Percentiles rank a stretch among this genome's conserved stretches.
Conservation (phyloP, 768 basidiomycete species). For the Arthromyces matolae region DNA sequence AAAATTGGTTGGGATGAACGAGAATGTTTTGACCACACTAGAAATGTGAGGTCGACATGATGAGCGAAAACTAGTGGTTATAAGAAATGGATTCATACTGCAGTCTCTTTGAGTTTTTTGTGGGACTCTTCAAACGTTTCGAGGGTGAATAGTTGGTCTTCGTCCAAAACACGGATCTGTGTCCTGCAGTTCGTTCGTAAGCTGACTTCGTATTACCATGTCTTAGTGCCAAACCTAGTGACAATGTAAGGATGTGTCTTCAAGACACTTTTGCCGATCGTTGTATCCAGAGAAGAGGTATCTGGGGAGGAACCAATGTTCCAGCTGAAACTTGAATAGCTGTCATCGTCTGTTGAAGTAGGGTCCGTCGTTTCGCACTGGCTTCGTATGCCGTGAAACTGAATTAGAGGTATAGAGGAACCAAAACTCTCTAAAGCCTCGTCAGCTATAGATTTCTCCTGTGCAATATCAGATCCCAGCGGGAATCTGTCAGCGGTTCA, state of each 20-base stretch:
- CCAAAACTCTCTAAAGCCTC: constrained; percentile 20
- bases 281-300: neutral
- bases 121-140: constrained; percentile 24
- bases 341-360: neutral
- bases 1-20: constrained; percentile 9
- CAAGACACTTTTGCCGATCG: constrained; percentile 13
- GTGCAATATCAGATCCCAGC: neutral
- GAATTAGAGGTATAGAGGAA: constrained; percentile 28
- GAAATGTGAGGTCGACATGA: neutral
- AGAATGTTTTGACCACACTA: constrained; percentile 6
- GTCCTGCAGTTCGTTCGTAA: constrained; percentile 18
- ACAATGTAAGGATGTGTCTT: constrained; percentile 30
- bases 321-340: neutral
- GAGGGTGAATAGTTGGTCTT: constrained; percentile 23
- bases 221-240: constrained; percentile 29
- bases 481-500: constrained; percentile 1
- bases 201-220: neutral
- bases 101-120: constrained; percentile 16
- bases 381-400: constrained; percentile 26
- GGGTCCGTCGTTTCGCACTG: constrained; percentile 8
- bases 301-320: neutral
- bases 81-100: constrained; percentile 9
- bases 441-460: constrained; percentile 3
- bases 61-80: neutral
- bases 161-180: constrained; percentile 26